These are phyloP conservation scores for Arachnomyces sp. DNA, from an alignment of 2,329 filamentous ascomycete species.

Conservation along the genomic window DNA sequence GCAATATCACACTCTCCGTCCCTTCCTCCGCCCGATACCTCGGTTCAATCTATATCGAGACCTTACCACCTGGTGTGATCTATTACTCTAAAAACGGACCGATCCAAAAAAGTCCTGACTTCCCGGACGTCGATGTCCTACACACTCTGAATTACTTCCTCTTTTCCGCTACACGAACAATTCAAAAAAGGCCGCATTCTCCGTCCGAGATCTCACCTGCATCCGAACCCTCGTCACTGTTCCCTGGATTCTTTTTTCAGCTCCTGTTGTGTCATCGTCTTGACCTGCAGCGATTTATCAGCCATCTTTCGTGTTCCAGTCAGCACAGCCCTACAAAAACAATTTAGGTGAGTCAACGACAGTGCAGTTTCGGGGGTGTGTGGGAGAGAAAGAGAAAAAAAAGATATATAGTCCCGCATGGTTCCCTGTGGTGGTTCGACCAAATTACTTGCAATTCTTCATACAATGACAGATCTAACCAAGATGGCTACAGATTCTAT, in stretches of 20 bases:
- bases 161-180: constrained; percentile 16
- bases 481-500: constrained; percentile 22
- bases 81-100: too few relatives aligned
- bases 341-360: too few relatives aligned
- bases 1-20: neutral
- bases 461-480: constrained; percentile 21
- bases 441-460: constrained; percentile 8
- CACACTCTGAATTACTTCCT: constrained; percentile 16
- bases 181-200: constrained; percentile 27
- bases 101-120: too few relatives aligned
- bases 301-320: too few relatives aligned
- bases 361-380: neutral
- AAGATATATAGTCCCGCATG: constrained; percentile 5
- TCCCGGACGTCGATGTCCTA: constrained; percentile 8
- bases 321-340: too few relatives aligned
- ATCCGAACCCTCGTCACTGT: constrained; percentile 20
- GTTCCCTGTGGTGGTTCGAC: neutral
- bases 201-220: constrained; percentile 27
- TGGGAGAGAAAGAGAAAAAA: too few relatives aligned
- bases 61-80: too few relatives aligned
- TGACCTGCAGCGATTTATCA: too few relatives aligned
- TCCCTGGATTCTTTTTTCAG: constrained; percentile 9
- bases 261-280: too few relatives aligned
- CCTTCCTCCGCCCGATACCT: too few relatives aligned
- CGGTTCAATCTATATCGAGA: too few relatives aligned